Evolutionary conservation across 352 stramenopile species (phyloP), one percentile per base, ranked within the genome.

Genomic region (Globisporangium recalcitrans): DNA sequence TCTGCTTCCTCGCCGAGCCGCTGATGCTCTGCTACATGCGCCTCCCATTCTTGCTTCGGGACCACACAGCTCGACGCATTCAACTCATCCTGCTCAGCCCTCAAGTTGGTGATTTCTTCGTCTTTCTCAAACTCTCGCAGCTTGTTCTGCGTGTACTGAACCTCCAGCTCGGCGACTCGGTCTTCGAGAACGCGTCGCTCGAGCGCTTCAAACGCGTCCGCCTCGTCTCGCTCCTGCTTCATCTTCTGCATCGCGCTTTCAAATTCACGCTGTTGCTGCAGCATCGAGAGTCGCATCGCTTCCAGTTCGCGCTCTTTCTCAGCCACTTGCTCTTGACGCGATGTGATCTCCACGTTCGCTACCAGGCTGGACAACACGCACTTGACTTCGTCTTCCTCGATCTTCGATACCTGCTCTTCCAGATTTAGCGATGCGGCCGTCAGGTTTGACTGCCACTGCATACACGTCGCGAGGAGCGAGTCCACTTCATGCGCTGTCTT

Each of bases 121-220:
- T 82, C 74, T 62, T 77, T 78, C 24, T 84, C 76, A 19, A 63
- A 68, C 31, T 85, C 69, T 14, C 69, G 64, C 22, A 63, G 49
- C 36, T 60, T 54, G 58, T 77, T 75, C 53, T 85, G 73, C n/a
- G 68, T 62, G 49, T 83, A 58, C 29, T 74, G 75, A 22, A 70
- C 81, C 62, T 85, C 77, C 31, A 87, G 53, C 52, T 87, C 77
- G 13, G 71, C 58, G 16, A 89, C 71, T 34, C 77, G 70, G 42
- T 87, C 75, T 32, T 82, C 67, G 31, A 80, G 63, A 11, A 89
- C 60, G 16, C 75, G 69, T 24, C 72, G 75, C 64, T 89, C 80
- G 22, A 86, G 69, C 5, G 69, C 63, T 47, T 77, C 73, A 55
- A 87, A 86, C 31, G 47, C 53, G 14, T 86, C 75, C 0, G 58